These are phyloP conservation scores for Macaranga tanarius DNA, from an alignment of 441 rosid genomes.

Conservation along the genomic window DNA sequence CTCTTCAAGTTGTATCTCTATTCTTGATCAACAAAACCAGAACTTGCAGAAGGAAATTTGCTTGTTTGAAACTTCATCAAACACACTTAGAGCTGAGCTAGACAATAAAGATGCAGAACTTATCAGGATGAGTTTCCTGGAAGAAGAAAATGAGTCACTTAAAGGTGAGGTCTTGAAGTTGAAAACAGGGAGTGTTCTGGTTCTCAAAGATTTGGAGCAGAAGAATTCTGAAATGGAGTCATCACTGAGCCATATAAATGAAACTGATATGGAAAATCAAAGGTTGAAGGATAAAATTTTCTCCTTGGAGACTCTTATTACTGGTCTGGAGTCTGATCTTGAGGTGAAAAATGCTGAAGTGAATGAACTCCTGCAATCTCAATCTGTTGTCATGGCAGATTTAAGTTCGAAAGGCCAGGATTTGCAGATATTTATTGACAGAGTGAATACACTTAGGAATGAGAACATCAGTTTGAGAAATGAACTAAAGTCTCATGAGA, in stretches of 20 bases:
- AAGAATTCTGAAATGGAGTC: conserved; percentile 47
- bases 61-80: conserved; percentile 34
- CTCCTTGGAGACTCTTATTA: conserved; percentile 52
- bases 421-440: conserved; percentile 37
- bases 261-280: conserved; percentile 37
- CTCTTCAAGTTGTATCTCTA: conserved; percentile 30
- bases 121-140: conserved; percentile 31
- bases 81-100: conserved; percentile 37
- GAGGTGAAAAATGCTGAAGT: conserved; percentile 49
- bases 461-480: conserved; percentile 44
- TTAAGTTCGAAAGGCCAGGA: conserved; percentile 45
- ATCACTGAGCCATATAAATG: conserved; percentile 27
- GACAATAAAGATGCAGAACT: conserved; percentile 37
- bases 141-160: conserved; percentile 37
- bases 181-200: conserved; percentile 40
- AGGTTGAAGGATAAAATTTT: conserved; percentile 47
- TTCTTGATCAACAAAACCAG: conserved; percentile 38
- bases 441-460: conserved; percentile 37
- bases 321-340: conserved; percentile 52
- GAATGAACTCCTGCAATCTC: conserved; percentile 45
- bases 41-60: conserved; percentile 33
- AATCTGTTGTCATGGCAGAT: conserved; percentile 44
- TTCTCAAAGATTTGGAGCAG: conserved; percentile 54
- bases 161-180: conserved; percentile 44
- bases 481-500: conserved; percentile 31